phyloP scores from a whole-genome alignment of 345 rosid genomes.

The Salix purpurea region DNA sequence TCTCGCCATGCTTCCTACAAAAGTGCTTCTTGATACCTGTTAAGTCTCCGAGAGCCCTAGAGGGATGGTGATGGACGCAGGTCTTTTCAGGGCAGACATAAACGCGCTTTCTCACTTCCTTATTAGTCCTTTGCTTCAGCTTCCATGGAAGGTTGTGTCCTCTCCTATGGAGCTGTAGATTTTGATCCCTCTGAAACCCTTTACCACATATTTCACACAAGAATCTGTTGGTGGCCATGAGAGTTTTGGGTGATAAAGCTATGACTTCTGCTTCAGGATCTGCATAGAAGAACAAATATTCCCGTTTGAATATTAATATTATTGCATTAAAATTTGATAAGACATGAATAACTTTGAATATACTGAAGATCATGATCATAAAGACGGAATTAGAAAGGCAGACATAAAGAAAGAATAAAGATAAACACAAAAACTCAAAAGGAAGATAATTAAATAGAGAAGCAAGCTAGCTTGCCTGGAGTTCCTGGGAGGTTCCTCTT shows the following conservation, averaged over 20 bases:
- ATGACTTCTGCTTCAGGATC: constrained; percentile 99
- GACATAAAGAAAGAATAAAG: not conserved
- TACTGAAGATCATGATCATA: constrained; percentile 6
- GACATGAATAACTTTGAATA: constrained; percentile 12
- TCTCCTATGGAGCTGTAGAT: constrained; percentile 86
- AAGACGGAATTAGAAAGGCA: not conserved
- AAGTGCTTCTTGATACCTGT: constrained; percentile 97
- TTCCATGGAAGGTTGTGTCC: constrained; percentile 99
- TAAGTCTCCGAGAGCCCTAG: constrained; percentile 92
- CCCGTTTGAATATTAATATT: not conserved
- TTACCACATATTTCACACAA: constrained; percentile 92
- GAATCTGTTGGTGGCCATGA: constrained; percentile 97
- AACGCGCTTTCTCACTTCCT: constrained; percentile 76
- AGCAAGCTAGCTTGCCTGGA: constrained; percentile 50
- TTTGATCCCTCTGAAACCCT: constrained; percentile 97
- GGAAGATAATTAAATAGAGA: not conserved
- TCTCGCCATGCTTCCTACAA: constrained; percentile 94
- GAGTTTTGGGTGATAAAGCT: constrained; percentile 90
- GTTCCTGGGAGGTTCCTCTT: constrained; percentile 96
- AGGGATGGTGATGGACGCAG: constrained; percentile 86
- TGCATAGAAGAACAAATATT: constrained; percentile 10
- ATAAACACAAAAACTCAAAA: not conserved
- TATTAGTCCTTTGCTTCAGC: constrained; percentile 83
- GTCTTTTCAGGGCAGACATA: constrained; percentile 91
- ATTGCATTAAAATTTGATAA: not conserved